A percentile compares a stretch with the other conserved stretches of the same genome.
Evolutionary conservation across 768 basidiomycete genomes (phyloP).

Genomic region (Auriculariales sp.): DNA sequence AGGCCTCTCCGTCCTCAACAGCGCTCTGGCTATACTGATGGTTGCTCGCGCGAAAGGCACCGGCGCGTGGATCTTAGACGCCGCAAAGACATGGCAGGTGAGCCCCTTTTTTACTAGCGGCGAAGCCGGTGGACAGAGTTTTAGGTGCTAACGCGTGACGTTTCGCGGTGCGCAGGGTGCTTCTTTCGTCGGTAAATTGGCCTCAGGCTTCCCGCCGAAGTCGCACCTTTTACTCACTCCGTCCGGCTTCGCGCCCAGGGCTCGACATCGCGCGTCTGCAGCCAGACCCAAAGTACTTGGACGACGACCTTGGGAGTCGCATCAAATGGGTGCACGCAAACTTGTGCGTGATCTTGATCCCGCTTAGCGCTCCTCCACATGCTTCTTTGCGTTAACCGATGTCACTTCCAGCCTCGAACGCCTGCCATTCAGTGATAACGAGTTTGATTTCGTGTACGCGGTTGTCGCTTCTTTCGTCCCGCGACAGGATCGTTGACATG

Average conservation of each 20-base stretch:
- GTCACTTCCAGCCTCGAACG: slow-evolving; percentile 37
- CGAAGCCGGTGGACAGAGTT: background rate
- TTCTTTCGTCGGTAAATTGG: slow-evolving; percentile 44
- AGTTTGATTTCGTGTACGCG: slow-evolving; percentile 66
- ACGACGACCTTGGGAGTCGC: slow-evolving; percentile 40
- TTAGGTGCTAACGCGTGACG: slow-evolving; percentile 4
- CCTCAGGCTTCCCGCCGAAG: background rate
- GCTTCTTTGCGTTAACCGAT: slow-evolving; percentile 1
- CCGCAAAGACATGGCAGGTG: slow-evolving; percentile 50
- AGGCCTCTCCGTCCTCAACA: slow-evolving; percentile 11
- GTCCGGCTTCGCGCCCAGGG: slow-evolving; percentile 21
- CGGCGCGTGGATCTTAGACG: slow-evolving; percentile 60
- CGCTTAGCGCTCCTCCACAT: background rate
- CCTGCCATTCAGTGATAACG: slow-evolving; percentile 54
- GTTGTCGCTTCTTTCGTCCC: background rate
- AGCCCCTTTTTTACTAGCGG: slow-evolving; percentile 6
- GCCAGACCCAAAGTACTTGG: slow-evolving; percentile 48
- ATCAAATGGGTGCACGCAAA: slow-evolving; percentile 63
- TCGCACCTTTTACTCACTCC: background rate
- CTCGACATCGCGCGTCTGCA: slow-evolving; percentile 61
- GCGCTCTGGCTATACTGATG: background rate
- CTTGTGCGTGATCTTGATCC: slow-evolving; percentile 33
- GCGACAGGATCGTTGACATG: slow-evolving; percentile 4
- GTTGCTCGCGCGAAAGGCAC: slow-evolving; percentile 27
- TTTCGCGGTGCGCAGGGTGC: slow-evolving; percentile 23